These are phyloP conservation scores for Penicillium sp. DNA, from an alignment of 2,329 filamentous ascomycete genomes.

Conservation along the genomic window DNA sequence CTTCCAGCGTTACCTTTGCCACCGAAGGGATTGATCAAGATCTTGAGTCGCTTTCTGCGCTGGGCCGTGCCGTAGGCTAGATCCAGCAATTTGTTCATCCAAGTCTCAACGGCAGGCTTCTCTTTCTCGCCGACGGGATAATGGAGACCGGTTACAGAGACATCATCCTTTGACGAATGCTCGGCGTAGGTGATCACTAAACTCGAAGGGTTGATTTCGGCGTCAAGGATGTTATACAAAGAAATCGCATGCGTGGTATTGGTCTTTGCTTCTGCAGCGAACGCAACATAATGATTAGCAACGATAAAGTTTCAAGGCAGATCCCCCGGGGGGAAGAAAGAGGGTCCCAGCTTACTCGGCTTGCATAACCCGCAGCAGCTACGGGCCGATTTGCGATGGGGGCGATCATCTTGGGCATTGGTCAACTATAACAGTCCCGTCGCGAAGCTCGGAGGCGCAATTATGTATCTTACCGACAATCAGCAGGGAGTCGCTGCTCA, in stretches of 20 bases:
- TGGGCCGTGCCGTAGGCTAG: conserved; percentile 73
- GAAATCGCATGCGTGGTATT: conserved; percentile 67
- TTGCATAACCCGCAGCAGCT: conserved; percentile 63
- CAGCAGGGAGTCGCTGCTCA: conserved; percentile 66
- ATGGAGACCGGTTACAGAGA: conserved; percentile 66
- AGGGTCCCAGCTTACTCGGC: conserved; percentile 49
- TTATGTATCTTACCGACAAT: conserved; percentile 57
- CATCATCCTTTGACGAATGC: conserved; percentile 62
- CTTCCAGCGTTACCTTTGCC: conserved; percentile 78
- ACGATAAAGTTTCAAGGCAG: conserved; percentile 17
- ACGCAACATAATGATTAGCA: conserved; percentile 12
- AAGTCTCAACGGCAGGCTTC: conserved; percentile 60
- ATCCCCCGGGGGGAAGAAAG: conserved; percentile 17
- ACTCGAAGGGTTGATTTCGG: conserved; percentile 65
- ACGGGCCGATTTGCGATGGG: conserved; percentile 55
- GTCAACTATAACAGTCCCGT: conserved; percentile 8
- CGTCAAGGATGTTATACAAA: conserved; percentile 85
- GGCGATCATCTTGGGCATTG: conserved; percentile 57
- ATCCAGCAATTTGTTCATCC: conserved; percentile 69
- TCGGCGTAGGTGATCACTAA: conserved; percentile 77
- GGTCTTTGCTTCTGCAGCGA: conserved; percentile 44
- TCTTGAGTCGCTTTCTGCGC: conserved; percentile 77
- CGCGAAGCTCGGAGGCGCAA: background rate
- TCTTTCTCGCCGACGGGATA: conserved; percentile 64
- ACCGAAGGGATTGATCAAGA: conserved; percentile 89